Evolutionary conservation across 192 early-diverging fungal genomes (phyloP).

Genomic region (Umbelopsis ramanniana): DNA sequence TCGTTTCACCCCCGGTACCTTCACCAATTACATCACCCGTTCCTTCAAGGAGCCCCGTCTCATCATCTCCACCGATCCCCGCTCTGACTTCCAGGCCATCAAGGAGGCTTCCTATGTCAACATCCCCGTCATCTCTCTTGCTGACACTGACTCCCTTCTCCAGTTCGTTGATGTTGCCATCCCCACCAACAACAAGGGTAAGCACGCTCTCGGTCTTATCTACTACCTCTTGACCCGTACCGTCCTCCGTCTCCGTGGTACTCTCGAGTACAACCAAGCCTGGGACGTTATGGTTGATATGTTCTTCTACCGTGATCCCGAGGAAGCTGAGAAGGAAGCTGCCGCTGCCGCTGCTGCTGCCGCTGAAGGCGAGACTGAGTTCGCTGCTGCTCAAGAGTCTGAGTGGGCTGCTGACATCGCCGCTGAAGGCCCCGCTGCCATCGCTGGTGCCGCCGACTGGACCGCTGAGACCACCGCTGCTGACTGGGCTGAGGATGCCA

Average conservation of each 20-base stretch:
- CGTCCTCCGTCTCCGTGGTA: conserved; percentile 95
- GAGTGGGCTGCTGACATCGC: conserved; percentile 29
- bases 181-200: conserved; percentile 98
- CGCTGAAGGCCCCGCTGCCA: conserved; percentile 20
- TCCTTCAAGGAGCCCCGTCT: conserved; percentile 99
- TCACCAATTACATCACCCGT: conserved; percentile 99
- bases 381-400: conserved; percentile 31
- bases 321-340: conserved; percentile 94
- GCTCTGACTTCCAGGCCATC: conserved; percentile 98
- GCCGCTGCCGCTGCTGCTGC: conserved; percentile 56
- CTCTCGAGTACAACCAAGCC: conserved; percentile 77
- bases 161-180: conserved; percentile 96
- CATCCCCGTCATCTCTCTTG: conserved; percentile 99
- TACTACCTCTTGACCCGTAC: conserved; percentile 97
- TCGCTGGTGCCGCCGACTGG: conserved; percentile 21
- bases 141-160: conserved; percentile 96
- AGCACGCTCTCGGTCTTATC: conserved; percentile 97
- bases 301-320: conserved; percentile 99
- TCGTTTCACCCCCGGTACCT: conserved; percentile 99
- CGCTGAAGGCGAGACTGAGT: conserved; percentile 42
- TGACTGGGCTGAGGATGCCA: conserved; percentile 34
- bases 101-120: conserved; percentile 99
- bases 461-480: conserved; percentile 25
- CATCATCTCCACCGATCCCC: conserved; percentile 96
- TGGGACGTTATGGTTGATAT: conserved; percentile 99